Evolutionary conservation across 2,329 filamentous ascomycete genomes (phyloP), one percentile per base, ranked within the genome.

Genomic region (Curvularia sp.): DNA sequence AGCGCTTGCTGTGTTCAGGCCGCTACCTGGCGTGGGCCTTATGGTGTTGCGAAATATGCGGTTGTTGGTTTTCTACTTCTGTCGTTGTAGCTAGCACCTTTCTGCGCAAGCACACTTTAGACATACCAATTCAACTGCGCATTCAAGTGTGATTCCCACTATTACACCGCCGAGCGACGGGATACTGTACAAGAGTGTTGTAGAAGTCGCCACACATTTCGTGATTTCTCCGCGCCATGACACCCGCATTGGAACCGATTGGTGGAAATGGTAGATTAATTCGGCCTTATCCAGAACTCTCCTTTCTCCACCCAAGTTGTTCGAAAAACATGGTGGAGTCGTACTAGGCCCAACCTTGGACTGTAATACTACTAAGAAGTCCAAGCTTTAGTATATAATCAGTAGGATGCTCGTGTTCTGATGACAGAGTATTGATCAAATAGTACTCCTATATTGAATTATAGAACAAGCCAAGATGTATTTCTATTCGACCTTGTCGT

Each of bases 261-360:
- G 59, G 59, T 61, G 59, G 59, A 59, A 55, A 38, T 48, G 28
- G n/a, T 42, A 55, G 15, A 46, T 30, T 47, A 31, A n/a, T 28
- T 26, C 18, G 33, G 33, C 26, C 44, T 44, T 49, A 31, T 24
- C 46, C 51, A 44, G 42, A 46, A 48, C 18, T 31, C 30, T 24
- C n/a, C 41, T 20, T 20, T 33, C n/a, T 26, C 30, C 44, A 39
- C 30, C 15, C 15, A 35, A 18, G 44, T 49, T 20, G 13, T 22
- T 20, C 33, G 54, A 46, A 33, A 44, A 31, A 31, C 20, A 39
- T 47, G 44, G 24, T 13, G 24, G 33, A 31, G 26, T 18, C 2
- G 6, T 26, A 15, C 6, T 41, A 39, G 15, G 8, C n/a, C 13
- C 4, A 8, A 44, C 2, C 22, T 20, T 22, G 5, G 7, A 15